Evolutionary conservation across 768 basidiomycete genomes (phyloP).

Genomic region (Mrakia hoshinonis): DNA sequence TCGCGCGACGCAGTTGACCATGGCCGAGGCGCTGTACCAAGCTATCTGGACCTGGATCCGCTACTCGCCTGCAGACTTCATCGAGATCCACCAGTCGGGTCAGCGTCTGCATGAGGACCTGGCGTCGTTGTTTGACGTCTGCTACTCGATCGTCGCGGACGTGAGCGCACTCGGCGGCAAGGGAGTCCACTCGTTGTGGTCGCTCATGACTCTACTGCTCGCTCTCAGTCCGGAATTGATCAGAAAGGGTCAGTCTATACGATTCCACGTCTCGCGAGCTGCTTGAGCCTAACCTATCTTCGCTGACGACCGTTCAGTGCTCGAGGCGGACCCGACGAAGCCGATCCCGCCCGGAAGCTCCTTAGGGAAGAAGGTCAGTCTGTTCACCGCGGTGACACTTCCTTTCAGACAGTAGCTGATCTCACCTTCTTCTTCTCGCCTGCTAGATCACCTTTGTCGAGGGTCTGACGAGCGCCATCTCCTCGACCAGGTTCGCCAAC

Average conservation of each 20-base stretch:
- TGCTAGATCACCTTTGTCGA: slow-evolving; percentile 13
- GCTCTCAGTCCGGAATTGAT: slow-evolving; percentile 5
- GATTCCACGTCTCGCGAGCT: background rate
- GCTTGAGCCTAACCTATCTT: background rate
- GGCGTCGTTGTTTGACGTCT: slow-evolving; percentile 18
- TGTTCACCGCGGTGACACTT: background rate
- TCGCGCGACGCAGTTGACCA: background rate
- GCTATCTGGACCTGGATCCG: slow-evolving; percentile 14
- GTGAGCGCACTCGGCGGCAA: background rate
- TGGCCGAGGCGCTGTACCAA: slow-evolving; percentile 4
- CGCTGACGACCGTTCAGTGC: no score
- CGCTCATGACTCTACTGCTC: slow-evolving; percentile 11
- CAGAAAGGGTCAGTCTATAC: background rate
- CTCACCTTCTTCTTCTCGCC: background rate
- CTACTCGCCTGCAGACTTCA: slow-evolving; percentile 13
- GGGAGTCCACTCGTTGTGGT: slow-evolving; percentile 8
- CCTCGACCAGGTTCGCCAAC: slow-evolving; percentile 4
- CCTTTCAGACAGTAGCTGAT: background rate
- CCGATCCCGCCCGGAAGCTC: background rate
- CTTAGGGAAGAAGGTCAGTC: slow-evolving; percentile 18
- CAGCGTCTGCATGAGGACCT: slow-evolving; percentile 5
- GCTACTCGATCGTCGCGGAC: background rate
- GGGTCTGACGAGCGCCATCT: slow-evolving; percentile 5
- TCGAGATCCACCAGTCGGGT: background rate
- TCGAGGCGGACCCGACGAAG: background rate